Evolutionary conservation across 805 yeast genomes (phyloP), one percentile per base, ranked within the genome.

Genomic region (Pichia rugopelliculosa): DNA sequence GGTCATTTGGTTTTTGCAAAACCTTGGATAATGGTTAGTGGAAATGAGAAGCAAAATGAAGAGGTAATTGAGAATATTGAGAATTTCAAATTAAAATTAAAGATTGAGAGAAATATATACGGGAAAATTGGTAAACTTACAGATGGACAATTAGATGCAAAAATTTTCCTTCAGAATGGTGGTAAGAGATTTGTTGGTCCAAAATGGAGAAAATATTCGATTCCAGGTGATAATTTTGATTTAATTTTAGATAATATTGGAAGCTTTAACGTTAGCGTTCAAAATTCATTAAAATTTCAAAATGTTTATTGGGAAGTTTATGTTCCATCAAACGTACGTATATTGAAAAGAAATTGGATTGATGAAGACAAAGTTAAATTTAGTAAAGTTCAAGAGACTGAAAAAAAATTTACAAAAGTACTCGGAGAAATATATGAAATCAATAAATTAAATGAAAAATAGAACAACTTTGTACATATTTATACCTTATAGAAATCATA

Each of bases 201-300:
- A 5, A 27, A 46, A 23, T 46, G 49, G 49, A 33, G 25, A 15
- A 27, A 25, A 20, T 42, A 42, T 21, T 6, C 23, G 15, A 6
- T 42, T 13, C 12, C 30, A 7, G 43, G 40, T 10, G 26, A 33
- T 1, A 21, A 44, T 20, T n/a, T 46, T 4, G 50, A 44, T 8
- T 12, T 48, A 10, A 26, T 48, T 1, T 24, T 48, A 8, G 50
- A 47, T 43, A 47, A 47, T 30, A 39, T 47, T 34, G 50, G 50
- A 4, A 38, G 40, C 3, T 36, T 47, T 10, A 39, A 27, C 8
- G 41, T 36, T 1, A 21, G n/a, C 10, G 20, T 18, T 26, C 18
- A 12, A 18, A 23, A 24, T 13, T 2, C 30, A 8, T 22, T 41
- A 36, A 37, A 26, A 8, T 6, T 9, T 17, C 17, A 24, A 15